Conservation (phyloP, 139 green algal genomes). For the Deuterostichococcus epilithicus region DNA sequence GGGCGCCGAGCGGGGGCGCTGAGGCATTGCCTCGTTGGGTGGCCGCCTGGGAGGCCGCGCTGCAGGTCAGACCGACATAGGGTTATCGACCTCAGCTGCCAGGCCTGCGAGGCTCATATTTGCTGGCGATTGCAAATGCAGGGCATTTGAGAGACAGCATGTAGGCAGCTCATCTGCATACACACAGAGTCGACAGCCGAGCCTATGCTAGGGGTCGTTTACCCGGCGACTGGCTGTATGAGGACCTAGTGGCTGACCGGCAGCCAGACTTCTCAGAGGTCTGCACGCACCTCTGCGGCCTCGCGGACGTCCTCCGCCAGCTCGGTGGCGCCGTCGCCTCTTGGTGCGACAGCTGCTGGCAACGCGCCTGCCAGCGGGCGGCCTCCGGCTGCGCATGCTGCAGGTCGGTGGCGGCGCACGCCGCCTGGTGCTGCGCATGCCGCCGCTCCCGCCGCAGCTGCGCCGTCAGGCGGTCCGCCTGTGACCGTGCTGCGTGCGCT, state of each 20-base stretch:
- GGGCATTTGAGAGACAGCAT: too few species aligned
- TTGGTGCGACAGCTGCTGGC: background rate
- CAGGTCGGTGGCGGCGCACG: background rate
- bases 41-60: background rate
- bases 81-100: too few species aligned
- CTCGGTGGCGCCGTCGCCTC: background rate
- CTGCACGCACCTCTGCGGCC: too few species aligned
- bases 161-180: too few species aligned
- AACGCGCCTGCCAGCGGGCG: background rate
- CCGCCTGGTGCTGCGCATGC: conserved; percentile 1
- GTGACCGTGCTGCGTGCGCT: background rate
- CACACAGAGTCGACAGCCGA: too few species aligned
- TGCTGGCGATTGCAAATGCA: too few species aligned
- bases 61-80: too few species aligned
- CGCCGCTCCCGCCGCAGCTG: conserved; percentile 36
- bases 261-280: too few species aligned
- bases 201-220: too few species aligned
- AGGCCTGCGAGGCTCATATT: too few species aligned
- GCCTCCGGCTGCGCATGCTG: conserved; percentile 20
- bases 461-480: background rate
- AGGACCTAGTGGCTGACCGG: too few species aligned
- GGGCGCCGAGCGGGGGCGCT: conserved; percentile 7
- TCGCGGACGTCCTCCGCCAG: conserved; percentile 19
- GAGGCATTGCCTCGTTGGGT: background rate
- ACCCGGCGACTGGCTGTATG: too few species aligned